phyloP scores from a whole-genome alignment of 2,329 filamentous ascomycete genomes.

The Ploettnerulaceae sp. region DNA sequence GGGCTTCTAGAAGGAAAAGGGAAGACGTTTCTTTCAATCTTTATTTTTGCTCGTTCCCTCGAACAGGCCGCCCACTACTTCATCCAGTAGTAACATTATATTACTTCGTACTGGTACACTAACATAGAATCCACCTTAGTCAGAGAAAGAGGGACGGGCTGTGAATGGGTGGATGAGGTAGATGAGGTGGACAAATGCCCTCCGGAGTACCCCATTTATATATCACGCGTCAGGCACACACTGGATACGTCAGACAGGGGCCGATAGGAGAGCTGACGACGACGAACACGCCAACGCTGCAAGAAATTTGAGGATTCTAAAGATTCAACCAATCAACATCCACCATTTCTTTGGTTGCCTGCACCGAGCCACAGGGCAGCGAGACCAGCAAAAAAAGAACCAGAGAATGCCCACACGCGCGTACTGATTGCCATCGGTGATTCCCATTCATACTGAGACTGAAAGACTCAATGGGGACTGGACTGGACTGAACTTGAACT shows the following conservation, averaged over 20 bases:
- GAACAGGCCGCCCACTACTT: neutral
- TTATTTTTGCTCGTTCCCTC: neutral
- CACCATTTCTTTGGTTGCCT: neutral
- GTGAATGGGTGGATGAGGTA: neutral
- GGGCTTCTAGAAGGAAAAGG: neutral
- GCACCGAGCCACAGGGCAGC: constrained; percentile 6
- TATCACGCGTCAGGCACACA: too few species aligned
- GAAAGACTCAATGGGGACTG: too few species aligned
- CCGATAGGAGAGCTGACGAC: constrained; percentile 1
- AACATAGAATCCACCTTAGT: neutral
- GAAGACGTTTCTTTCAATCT: constrained; percentile 1
- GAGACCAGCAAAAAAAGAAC: neutral
- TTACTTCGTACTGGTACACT: neutral
- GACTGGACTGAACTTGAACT: too few species aligned
- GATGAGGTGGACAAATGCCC: neutral
- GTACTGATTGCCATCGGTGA: too few species aligned
- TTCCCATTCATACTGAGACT: too few species aligned
- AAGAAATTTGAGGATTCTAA: constrained; percentile 2
- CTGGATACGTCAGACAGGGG: too few species aligned
- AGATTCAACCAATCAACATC: neutral
- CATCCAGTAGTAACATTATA: neutral
- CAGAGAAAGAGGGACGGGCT: neutral
- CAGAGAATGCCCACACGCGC: too few species aligned
- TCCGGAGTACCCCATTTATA: neutral
- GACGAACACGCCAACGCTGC: neutral